Conservation (phyloP, 805 yeast species). For the Kodamaea neixiangensis region DNA sequence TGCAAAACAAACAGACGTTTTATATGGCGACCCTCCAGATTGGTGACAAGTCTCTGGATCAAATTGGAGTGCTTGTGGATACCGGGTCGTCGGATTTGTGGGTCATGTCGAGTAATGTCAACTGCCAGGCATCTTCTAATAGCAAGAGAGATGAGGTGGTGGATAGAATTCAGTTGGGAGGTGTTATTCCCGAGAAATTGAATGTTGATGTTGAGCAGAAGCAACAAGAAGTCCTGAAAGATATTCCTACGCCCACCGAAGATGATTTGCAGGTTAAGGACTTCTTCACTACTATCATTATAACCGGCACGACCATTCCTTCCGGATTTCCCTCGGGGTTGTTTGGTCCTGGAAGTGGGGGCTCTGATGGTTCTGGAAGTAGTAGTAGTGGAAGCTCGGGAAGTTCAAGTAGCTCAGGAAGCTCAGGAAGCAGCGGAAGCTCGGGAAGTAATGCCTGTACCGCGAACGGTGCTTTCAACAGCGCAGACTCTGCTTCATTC, state of each 20-base stretch:
- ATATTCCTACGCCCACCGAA: neutral
- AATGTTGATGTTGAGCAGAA: neutral
- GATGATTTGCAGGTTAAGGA: neutral
- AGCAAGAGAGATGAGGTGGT: slow-evolving; percentile 7
- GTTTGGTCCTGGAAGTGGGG: slow-evolving; percentile 1
- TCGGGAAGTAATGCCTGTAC: slow-evolving; percentile 39
- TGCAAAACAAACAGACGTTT: slow-evolving; percentile 29
- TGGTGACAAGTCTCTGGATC: slow-evolving; percentile 30
- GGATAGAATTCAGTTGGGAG: neutral
- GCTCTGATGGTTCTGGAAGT: neutral
- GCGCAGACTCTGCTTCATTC: slow-evolving; percentile 40
- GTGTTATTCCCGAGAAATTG: neutral
- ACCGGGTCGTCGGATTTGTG: slow-evolving; percentile 47
- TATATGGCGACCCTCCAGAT: slow-evolving; percentile 29
- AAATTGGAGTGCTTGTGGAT: slow-evolving; percentile 36
- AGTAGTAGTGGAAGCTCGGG: neutral
- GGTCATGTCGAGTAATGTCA: slow-evolving; percentile 37
- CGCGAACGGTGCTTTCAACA: slow-evolving; percentile 50
- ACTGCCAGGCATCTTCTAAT: slow-evolving; percentile 18
- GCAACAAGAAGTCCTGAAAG: too few relatives aligned
- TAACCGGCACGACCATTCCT: slow-evolving; percentile 6
- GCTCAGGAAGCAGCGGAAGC: slow-evolving; percentile 6
- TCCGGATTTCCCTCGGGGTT: neutral
- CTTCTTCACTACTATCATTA: slow-evolving; percentile 4
- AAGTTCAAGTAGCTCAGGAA: slow-evolving; percentile 8